A percentile compares a stretch with the other conserved stretches of the same genome.
Evolutionary conservation across 2,329 filamentous ascomycete species (phyloP).

Genomic region (Stagonosporopsis tanaceti): DNA sequence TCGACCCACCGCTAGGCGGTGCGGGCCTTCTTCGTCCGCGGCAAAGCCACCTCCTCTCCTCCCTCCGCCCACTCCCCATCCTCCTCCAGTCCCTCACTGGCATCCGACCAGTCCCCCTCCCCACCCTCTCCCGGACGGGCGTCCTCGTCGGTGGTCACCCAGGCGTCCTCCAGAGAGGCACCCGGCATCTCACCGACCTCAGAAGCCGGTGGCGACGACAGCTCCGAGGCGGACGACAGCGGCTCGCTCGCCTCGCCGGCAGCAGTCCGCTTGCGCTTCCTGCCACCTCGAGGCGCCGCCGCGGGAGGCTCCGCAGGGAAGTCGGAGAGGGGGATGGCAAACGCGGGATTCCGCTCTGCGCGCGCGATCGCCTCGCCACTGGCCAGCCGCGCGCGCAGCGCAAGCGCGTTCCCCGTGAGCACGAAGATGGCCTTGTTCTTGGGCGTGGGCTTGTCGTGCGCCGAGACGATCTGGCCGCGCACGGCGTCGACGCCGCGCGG

Average conservation of each 20-base stretch:
- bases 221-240: conserved; percentile 2
- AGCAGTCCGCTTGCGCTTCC: conserved; percentile 11
- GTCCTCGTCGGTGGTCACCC: conserved; percentile 6
- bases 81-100: neutral
- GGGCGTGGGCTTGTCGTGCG: conserved; percentile 8
- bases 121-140: neutral
- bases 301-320: conserved; percentile 4
- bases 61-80: neutral
- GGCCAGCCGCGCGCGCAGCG: conserved; percentile 2
- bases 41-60: neutral
- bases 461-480: conserved; percentile 19
- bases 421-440: conserved; percentile 21
- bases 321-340: conserved; percentile 2
- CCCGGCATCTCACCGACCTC: neutral
- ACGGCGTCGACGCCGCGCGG: conserved; percentile 17
- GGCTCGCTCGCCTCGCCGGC: neutral
- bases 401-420: neutral
- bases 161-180: neutral
- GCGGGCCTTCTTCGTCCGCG: neutral
- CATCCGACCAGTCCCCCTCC: neutral
- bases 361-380: neutral
- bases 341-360: neutral
- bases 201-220: conserved; percentile 4
- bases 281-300: neutral
- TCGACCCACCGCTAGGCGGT: no score